Percentiles rank a stretch among this genome's conserved stretches.
Conservation (phyloP, 163 green algal genomes). For the Prototheca cutis region DNA sequence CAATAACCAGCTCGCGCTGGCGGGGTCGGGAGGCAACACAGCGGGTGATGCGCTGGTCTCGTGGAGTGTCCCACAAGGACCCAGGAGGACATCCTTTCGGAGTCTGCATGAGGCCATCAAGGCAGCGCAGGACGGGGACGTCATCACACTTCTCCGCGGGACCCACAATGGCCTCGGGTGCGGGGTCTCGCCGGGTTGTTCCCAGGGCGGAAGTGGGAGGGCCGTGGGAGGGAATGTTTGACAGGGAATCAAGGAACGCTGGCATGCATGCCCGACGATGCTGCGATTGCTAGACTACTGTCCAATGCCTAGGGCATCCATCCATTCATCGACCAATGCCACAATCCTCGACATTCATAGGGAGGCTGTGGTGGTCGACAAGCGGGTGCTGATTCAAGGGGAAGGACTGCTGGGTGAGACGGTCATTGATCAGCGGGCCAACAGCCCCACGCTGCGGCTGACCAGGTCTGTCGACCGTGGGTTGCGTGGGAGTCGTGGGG, state of each 20-base stretch:
- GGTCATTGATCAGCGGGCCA: slow-evolving; percentile 52
- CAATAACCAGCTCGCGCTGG: no score
- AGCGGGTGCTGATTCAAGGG: slow-evolving; percentile 57
- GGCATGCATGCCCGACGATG: no score
- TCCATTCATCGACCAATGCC: no score
- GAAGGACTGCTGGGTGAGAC: slow-evolving; percentile 41
- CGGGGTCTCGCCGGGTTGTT: no score
- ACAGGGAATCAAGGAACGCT: no score
- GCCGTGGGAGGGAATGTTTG: no score
- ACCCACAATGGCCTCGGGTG: slow-evolving; percentile 58
- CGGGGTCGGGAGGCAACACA: no score
- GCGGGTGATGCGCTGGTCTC: slow-evolving; percentile 7
- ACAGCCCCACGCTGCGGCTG: slow-evolving; percentile 53
- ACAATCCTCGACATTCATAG: no score
- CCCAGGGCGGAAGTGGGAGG: no score
- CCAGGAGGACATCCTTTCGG: slow-evolving; percentile 35
- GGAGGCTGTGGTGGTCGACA: slow-evolving; percentile 36
- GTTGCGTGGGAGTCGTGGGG: slow-evolving; percentile 34
- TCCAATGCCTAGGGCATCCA: no score
- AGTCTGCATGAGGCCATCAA: slow-evolving; percentile 48
- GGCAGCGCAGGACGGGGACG: slow-evolving; percentile 58
- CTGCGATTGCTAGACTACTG: no score
- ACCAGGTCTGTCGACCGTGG: slow-evolving; percentile 4
- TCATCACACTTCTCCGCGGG: slow-evolving; percentile 50
- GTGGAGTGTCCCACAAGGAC: slow-evolving; percentile 3